Evolutionary conservation across 2,329 filamentous ascomycete genomes (phyloP).

Genomic region (Phaeosphaeria sp.): DNA sequence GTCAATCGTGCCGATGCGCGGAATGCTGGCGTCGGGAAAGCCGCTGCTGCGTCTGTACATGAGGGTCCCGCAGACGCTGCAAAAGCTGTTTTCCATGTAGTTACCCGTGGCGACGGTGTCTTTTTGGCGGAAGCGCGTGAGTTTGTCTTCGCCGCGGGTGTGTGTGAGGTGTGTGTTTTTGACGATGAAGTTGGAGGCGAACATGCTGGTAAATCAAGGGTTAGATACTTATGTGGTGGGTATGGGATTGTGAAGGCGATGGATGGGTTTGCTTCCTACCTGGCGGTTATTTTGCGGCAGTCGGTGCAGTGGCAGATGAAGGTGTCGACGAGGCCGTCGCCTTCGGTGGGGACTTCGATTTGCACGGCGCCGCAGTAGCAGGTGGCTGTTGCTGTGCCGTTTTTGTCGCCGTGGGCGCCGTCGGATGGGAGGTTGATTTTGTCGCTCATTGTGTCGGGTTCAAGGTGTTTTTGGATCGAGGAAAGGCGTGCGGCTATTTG

Average conservation of each 20-base stretch:
- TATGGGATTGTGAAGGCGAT: not conserved
- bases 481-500: not conserved
- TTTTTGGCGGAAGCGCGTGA: constrained; percentile 55
- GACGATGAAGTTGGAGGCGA: constrained; percentile 64
- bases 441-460: constrained; percentile 1
- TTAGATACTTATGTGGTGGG: not conserved
- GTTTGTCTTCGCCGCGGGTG: constrained; percentile 58
- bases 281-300: constrained; percentile 51
- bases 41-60: constrained; percentile 59
- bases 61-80: constrained; percentile 64
- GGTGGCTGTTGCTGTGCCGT: constrained; percentile 37
- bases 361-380: constrained; percentile 42
- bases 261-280: not conserved
- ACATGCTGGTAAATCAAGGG: constrained; percentile 51
- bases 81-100: constrained; percentile 69
- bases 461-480: not conserved
- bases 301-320: constrained; percentile 69
- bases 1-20: constrained; percentile 65
- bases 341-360: constrained; percentile 21
- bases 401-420: constrained; percentile 8
- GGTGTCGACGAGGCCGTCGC: constrained; percentile 52
- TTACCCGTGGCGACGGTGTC: constrained; percentile 44
- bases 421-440: constrained; percentile 3
- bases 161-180: constrained; percentile 56
- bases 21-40: constrained; percentile 8